Conservation (phyloP, 768 basidiomycete species). For the Butyriboletus loyo region DNA sequence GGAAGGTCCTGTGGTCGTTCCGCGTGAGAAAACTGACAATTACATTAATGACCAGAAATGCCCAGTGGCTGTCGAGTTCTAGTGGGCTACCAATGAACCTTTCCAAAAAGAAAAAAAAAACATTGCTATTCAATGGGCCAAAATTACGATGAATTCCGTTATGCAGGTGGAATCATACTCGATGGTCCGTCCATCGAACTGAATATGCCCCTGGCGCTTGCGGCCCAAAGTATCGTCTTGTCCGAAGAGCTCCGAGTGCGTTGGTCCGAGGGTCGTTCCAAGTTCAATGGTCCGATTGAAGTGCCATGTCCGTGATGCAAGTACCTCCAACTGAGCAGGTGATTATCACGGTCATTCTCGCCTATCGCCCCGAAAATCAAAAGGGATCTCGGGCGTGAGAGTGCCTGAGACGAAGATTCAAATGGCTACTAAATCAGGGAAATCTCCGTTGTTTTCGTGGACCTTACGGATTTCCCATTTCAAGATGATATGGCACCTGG, state of each 20-base stretch:
- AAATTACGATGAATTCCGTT: too few species aligned
- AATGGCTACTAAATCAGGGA: too few species aligned
- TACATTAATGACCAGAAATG: too few species aligned
- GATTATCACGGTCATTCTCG: not conserved
- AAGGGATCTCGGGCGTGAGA: slow-evolving; percentile 2
- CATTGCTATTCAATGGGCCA: not conserved
- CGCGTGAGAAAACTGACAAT: slow-evolving; percentile 18
- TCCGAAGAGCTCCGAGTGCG: not conserved
- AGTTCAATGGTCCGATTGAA: not conserved
- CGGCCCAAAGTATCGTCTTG: not conserved
- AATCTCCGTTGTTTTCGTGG: slow-evolving; percentile 25
- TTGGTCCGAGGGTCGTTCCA: not conserved
- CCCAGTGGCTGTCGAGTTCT: too few species aligned
- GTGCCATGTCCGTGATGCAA: too few species aligned
- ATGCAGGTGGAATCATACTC: too few species aligned
- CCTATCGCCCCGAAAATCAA: too few species aligned
- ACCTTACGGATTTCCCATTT: slow-evolving; percentile 3
- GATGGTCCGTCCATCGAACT: not conserved
- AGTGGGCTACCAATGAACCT: too few species aligned
- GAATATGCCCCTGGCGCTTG: not conserved
- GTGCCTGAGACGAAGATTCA: not conserved
- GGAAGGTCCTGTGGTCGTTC: slow-evolving; percentile 30
- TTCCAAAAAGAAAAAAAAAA: not conserved
- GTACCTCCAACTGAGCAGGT: not conserved
- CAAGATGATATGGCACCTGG: slow-evolving; percentile 8